Percentiles rank a stretch among this genome's conserved stretches.
Evolutionary conservation across 441 rosid species (phyloP).

Genomic region (Mallotus japonicus): DNA sequence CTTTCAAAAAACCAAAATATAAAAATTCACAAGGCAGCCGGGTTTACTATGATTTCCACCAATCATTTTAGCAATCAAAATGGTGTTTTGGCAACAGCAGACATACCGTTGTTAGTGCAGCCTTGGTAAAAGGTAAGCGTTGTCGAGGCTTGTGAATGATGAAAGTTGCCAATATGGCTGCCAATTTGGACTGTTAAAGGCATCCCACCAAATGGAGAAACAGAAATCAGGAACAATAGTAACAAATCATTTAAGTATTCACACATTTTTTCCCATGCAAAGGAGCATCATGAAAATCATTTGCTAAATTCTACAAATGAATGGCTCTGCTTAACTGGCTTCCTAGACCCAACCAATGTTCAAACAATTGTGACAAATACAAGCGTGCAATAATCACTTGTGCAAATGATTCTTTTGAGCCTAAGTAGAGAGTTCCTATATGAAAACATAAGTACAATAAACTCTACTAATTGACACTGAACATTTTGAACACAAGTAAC

Average conservation of each 20-base stretch:
- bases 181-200: slow-evolving; percentile 62
- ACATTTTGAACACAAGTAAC: background rate
- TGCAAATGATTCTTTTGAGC: background rate
- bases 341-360: background rate
- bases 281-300: background rate
- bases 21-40: background rate
- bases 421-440: background rate
- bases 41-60: background rate
- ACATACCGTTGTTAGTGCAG: slow-evolving; percentile 77
- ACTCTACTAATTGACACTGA: background rate
- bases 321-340: background rate
- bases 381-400: background rate
- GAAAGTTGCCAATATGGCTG: slow-evolving; percentile 83
- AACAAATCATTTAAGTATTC: no score
- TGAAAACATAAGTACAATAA: background rate
- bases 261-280: no score
- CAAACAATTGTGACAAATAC: background rate
- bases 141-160: slow-evolving; percentile 78
- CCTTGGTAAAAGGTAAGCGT: slow-evolving; percentile 63
- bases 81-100: slow-evolving; percentile 8
- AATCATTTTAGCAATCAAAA: background rate
- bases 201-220: background rate
- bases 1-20: background rate
- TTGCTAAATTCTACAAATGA: background rate
- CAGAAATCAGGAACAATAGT: slow-evolving; percentile 3